Evolutionary conservation across 176 grass and related monocot genomes (phyloP), one percentile per base, ranked within the genome.

Genomic region (Metroxylon sagu): DNA sequence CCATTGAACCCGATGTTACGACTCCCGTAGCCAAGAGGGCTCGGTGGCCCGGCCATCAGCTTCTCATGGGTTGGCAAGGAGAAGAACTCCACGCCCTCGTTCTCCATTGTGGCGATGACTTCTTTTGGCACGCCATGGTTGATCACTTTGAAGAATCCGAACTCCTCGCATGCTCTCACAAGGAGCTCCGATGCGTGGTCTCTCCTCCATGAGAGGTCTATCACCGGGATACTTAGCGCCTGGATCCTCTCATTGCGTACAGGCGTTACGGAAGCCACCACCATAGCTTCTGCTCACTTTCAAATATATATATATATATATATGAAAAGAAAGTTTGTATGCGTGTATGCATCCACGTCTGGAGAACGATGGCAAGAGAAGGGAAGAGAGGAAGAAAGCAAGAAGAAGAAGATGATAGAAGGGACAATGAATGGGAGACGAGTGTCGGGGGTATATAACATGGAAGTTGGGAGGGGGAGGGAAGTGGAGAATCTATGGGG

Each of bases 1-100:
- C 92, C 92, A 53, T 80, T 87, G 53, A 87, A 82, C 4, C 92
- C 92, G 68, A 96, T 96, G 76, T 50, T 88, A 10, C 83, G 74
- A 69, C 79, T 80, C 19, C 87, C 92, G 66, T 96, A 90, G 14
- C 92, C 92, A 27, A 96, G 80, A 5, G 92, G 92, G 52, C 39
- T 87, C 3, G 92, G 77, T 64, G 92, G 92, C 3, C 92, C 92
- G 4, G 92, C 86, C 61, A 67, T 77, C 68, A 76, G 74, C 83
- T 96, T 96, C 19, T 85, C 83, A 14, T 31, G 39, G 4, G 72
- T 16, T 8, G 83, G 25, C 49, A 74, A 70, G 18, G 83, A 48
- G 77, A 96, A 96, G 80, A 96, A 96, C 5, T 79, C 61, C 26
- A 53, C 30, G 1, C 66, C 50, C 5, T 71, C 79, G 27, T 65